Base-by-base conservation (phyloP, 2,329 filamentous ascomycete species). In the Alternaria solani region DNA sequence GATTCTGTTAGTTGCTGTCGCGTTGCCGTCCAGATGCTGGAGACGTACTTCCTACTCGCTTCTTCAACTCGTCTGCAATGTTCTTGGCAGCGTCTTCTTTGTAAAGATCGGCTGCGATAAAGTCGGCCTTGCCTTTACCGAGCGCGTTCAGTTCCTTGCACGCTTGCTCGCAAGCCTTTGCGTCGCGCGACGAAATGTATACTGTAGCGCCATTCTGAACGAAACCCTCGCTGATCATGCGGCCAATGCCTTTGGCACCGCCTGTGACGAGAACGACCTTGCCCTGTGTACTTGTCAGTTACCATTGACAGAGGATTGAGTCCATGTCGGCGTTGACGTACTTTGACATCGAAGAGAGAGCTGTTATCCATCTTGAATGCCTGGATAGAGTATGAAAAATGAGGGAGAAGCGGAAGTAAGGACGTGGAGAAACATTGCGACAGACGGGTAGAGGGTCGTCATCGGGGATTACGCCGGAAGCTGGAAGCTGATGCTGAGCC, bases 131-230 rank as follows among this genome's bases (percentile, higher is more conserved):
- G 57, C 87, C 87, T 56, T 81, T 83, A 67, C 86, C 83, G 30
- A 86, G 81, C 64, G 81, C 79, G 64, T 85, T 86, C 57, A 88
- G 76, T 46, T 86, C 86, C 2, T 87, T 85, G 32, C 80, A 85
- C 18, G 88, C 86, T 48, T 89, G 81, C 70, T 83, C 81, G 78
- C 88, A 88, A 26, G 82, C 80, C 43, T 86, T 87, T 16, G 86
- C 87, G 32, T 90, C 89, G 25, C 87, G 84, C 6, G 87, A 89
- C 6, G 87, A 88, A 63, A 92, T 89, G 81, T 91, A 92, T 6
- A 92, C 89, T 63, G 86, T 89, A 16, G 83, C 84, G 57, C 88
- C 87, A 76, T 89, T 89, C 57, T 81, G 74, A n/a, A 89, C 82
- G 77, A 88, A 90, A 58, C 87, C 88, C 57, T 87, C 81, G 32